Percentiles rank a stretch among this genome's conserved stretches.
Evolutionary conservation across 805 yeast genomes (phyloP).

Genomic region (Starmerella khaoyaiensis): DNA sequence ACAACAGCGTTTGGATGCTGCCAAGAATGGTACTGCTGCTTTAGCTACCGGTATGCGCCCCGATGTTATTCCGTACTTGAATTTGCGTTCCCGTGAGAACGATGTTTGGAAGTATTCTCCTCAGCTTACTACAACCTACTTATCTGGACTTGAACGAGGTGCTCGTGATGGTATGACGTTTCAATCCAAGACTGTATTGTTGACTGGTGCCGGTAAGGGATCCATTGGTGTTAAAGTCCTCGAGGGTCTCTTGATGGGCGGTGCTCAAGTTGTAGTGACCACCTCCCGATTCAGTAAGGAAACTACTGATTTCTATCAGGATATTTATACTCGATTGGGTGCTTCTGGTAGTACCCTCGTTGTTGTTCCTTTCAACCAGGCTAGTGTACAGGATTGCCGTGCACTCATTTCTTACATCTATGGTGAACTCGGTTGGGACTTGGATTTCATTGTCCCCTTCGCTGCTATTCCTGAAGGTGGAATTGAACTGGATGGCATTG

Average conservation of each 20-base stretch:
- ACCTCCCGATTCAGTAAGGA: constrained; percentile 89
- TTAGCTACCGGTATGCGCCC: constrained; percentile 24
- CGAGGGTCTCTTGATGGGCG: constrained; percentile 91
- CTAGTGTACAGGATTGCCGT: constrained; percentile 85
- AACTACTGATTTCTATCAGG: constrained; percentile 92
- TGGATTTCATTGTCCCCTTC: constrained; percentile 90
- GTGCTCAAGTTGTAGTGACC: constrained; percentile 93
- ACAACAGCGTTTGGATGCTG: constrained; percentile 16
- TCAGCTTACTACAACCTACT: constrained; percentile 57
- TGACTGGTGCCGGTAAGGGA: constrained; percentile 98
- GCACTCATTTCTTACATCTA: constrained; percentile 77
- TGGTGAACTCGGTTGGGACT: constrained; percentile 85
- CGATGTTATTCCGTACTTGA: constrained; percentile 88
- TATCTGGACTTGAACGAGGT: constrained; percentile 85
- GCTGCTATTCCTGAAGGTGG: constrained; percentile 99
- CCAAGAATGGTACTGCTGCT: not conserved
- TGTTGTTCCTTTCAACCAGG: constrained; percentile 98
- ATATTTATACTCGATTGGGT: constrained; percentile 84
- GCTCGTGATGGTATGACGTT: constrained; percentile 90
- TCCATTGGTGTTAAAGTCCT: constrained; percentile 96
- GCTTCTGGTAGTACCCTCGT: constrained; percentile 81
- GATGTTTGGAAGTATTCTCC: constrained; percentile 72
- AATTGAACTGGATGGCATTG: constrained; percentile 82
- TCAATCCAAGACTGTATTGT: constrained; percentile 73
- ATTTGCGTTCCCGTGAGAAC: constrained; percentile 72